Base-by-base conservation (phyloP, 345 rosid species). In the Erysimum cheiranthoides region DNA sequence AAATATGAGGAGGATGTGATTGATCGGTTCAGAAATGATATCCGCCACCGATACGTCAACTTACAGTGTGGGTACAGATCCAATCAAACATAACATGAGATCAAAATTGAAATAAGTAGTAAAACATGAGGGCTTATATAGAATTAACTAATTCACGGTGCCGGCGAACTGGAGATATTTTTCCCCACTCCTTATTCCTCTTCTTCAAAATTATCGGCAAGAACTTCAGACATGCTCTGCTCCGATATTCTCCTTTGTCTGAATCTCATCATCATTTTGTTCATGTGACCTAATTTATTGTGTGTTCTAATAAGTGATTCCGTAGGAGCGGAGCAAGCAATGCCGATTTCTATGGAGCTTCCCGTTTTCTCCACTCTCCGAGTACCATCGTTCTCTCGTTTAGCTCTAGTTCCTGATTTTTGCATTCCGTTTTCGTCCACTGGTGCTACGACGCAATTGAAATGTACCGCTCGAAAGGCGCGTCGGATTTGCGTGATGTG, bases 281-380 rank as follows among this genome's bases (percentile, higher is more conserved):
- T 45, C 42, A 39, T 10, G 4, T 74, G 39, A 74, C 52, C 9
- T 25, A 8, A 17, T 34, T 17, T 14, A 0, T 2, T 30, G 5
- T 31, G 13, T 5, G 18, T 32, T 7, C 6, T 21, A 51, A 53
- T 10, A 40, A 69, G 46, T 61, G 71, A 61, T 34, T 69, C 18
- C 10, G 2, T 61, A 40, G 25, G 36, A 62, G 58, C 13, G 10
- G 57, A 51, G 36, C 43, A 18, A 51, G 36, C 43, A 18, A 81
- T 81, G 84, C 10, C 73, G 21, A 35, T 76, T 68, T 70, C 80
- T 25, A 42, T 82, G 77, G 79, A 79, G 43, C 73, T 80, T 58
- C 49, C 89, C n/a, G 52, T 80, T 58, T 77, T 76, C 49, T 70
- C 80, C 35, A 77, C 73, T 60, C 82, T 73, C 50, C 77, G 50